Evolutionary conservation across 495 filamentous ascomycete species (phyloP), one percentile per base, ranked within the genome.

Genomic region (Penicillium diatomitis): DNA sequence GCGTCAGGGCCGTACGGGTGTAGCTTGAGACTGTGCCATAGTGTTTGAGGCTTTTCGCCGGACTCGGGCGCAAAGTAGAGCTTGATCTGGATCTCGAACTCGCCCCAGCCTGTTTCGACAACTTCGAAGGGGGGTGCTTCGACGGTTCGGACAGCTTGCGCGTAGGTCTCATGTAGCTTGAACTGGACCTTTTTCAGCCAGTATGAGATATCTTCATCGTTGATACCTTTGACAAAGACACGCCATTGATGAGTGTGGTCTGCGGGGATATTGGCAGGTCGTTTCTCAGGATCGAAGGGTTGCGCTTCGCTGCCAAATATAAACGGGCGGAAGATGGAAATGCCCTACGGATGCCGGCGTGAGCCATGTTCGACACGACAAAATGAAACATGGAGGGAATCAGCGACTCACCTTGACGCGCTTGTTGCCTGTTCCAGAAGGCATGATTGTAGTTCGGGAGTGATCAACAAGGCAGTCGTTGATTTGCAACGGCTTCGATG

Each of bases 121-220:
- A 97, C 85, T 63, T 86, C 79, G 65, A 95, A 97, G 30, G 91
- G 85, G 30, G 81, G 81, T 40, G 79, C 75, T 65, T 87, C 75
- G 71, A 89, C 64, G 40, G 84, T 88, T 50, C 92, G 86, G 2
- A 90, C 73, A 52, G 84, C 83, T 62, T 96, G 90, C 34, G 86
- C 79, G 64, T 95, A 96, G 4, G 90, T 92, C 59, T 96, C 90
- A 74, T 95, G 89, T 4, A 98, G 79, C 63, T 96, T 96, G 76
- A 98, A 97, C 64, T 94, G 88, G 4, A 96, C 92, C 60, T 96
- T 92, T 48, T 90, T 88, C 54, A 97, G 78, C 87, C 92, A 98
- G 71, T 92, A 90, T 44, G 87, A 88, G 58, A 95, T 85, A 70
- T 95, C 87, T 55, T 85, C 81, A 63, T 83, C 86, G 63, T 90